Conservation (phyloP, 2,329 filamentous ascomycete genomes). For the Zymoseptoria pseudotritici region DNA sequence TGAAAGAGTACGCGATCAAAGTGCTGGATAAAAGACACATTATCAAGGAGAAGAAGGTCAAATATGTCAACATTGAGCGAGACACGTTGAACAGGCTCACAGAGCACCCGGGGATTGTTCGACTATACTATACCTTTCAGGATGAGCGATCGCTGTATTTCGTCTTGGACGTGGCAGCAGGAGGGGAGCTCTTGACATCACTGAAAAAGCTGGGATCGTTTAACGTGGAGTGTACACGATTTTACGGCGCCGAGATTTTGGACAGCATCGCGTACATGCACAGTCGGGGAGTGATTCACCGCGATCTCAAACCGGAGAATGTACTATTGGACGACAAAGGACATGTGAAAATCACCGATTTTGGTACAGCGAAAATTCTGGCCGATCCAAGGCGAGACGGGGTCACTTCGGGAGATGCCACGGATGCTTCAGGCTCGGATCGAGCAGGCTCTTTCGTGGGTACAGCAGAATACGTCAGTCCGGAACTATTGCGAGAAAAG, state of each 20-base stretch:
- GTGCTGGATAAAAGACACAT: constrained; percentile 97
- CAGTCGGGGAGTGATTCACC: constrained; percentile 87
- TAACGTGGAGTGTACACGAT: constrained; percentile 86
- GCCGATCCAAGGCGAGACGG: constrained; percentile 36
- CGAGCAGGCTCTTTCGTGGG: constrained; percentile 92
- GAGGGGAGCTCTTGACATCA: constrained; percentile 84
- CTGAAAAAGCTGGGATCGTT: constrained; percentile 93
- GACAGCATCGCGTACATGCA: constrained; percentile 99
- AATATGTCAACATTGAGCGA: constrained; percentile 99
- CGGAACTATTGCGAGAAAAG: constrained; percentile 92
- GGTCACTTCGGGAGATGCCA: constrained; percentile 39
- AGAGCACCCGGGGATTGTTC: constrained; percentile 91
- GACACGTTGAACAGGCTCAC: constrained; percentile 93
- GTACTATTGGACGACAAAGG: constrained; percentile 90
- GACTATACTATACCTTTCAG: constrained; percentile 97
- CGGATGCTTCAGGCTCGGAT: constrained; percentile 56
- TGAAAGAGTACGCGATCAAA: constrained; percentile 97
- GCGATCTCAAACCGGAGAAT: constrained; percentile 94
- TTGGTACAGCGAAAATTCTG: constrained; percentile 93
- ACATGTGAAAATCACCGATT: constrained; percentile 98
- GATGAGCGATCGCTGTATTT: constrained; percentile 95
- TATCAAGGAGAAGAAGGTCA: constrained; percentile 99
- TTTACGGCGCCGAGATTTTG: constrained; percentile 92
- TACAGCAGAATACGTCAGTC: constrained; percentile 96
- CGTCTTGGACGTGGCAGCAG: constrained; percentile 85